These are phyloP conservation scores for Helichrysum umbraculigerum DNA, from an alignment of 129 eudicot genomes.

Conservation along the genomic window DNA sequence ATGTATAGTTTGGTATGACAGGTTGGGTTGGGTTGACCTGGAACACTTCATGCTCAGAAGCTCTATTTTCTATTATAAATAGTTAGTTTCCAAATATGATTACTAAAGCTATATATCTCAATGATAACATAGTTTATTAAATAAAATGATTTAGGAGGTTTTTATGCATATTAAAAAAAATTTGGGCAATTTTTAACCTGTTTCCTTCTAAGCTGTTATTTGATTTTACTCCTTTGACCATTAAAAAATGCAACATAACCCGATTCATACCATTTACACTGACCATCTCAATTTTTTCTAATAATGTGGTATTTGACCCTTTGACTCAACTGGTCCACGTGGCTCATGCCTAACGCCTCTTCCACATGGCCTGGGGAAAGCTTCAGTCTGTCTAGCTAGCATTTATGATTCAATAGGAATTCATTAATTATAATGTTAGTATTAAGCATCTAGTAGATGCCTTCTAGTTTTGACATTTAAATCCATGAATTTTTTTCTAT, in stretches of 20 bases:
- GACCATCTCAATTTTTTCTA: no score
- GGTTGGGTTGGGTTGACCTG: no score
- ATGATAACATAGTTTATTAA: no score
- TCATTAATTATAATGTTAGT: not conserved
- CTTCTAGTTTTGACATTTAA: constrained; percentile 6
- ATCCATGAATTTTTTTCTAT: not conserved
- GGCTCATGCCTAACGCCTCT: not conserved
- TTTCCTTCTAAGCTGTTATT: no score
- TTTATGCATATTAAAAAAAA: no score
- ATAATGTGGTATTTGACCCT: not conserved
- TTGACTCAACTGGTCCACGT: not conserved
- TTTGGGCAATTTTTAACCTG: no score
- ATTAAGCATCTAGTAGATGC: constrained; percentile 1
- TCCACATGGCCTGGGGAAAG: not conserved
- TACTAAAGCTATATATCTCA: no score
- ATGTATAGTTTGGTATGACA: not conserved
- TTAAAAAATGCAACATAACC: no score
- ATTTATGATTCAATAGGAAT: not conserved
- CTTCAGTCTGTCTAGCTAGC: not conserved
- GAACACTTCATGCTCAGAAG: not conserved
- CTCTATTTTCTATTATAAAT: not conserved
- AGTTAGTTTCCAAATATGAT: no score
- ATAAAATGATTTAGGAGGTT: no score
- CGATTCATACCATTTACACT: no score
- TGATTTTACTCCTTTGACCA: no score